A percentile compares a stretch with the other conserved stretches of the same genome.
phyloP scores from a whole-genome alignment of 2,329 filamentous ascomycete genomes.

The Lecanosticta acicola region DNA sequence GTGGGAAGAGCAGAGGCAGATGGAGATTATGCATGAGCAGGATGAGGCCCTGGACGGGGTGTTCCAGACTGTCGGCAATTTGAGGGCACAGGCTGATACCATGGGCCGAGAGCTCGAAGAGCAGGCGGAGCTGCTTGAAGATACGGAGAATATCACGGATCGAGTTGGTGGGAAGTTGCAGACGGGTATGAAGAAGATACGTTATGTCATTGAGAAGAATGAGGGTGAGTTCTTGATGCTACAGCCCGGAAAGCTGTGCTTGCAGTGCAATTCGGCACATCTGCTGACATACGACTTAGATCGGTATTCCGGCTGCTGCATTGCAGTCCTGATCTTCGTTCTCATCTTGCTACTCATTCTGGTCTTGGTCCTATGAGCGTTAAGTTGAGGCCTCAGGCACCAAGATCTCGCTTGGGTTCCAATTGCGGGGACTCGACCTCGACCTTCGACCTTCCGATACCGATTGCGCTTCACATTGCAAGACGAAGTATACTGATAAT shows the following conservation, averaged over 20 bases:
- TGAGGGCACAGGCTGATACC: conserved; percentile 83
- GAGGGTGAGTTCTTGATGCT: conserved; percentile 62
- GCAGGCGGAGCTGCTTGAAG: conserved; percentile 81
- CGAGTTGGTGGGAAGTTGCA: conserved; percentile 79
- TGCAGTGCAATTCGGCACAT: conserved; percentile 5
- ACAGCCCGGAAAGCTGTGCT: conserved; percentile 5
- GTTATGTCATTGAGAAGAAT: conserved; percentile 77
- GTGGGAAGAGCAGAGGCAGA: conserved; percentile 78
- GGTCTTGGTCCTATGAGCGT: conserved; percentile 56
- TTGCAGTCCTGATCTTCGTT: conserved; percentile 79
- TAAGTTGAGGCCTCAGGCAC: not conserved
- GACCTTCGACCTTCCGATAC: no score
- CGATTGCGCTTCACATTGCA: no score
- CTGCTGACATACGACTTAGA: conserved; percentile 38
- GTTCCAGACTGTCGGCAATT: conserved; percentile 84
- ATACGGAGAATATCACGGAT: conserved; percentile 78
- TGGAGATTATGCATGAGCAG: conserved; percentile 89
- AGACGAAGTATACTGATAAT: no score
- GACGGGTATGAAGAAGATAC: conserved; percentile 80
- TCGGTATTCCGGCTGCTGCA: conserved; percentile 79
- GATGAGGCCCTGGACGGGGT: conserved; percentile 89
- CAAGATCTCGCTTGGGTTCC: conserved; percentile 7
- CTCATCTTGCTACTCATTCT: conserved; percentile 81
- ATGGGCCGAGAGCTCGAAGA: conserved; percentile 97
- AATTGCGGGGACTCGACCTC: conserved; percentile 11